A percentile compares a stretch with the other conserved stretches of the same genome.
These are phyloP conservation scores for Naganishia kalamii DNA, from an alignment of 768 basidiomycete species.

Conservation along the genomic window DNA sequence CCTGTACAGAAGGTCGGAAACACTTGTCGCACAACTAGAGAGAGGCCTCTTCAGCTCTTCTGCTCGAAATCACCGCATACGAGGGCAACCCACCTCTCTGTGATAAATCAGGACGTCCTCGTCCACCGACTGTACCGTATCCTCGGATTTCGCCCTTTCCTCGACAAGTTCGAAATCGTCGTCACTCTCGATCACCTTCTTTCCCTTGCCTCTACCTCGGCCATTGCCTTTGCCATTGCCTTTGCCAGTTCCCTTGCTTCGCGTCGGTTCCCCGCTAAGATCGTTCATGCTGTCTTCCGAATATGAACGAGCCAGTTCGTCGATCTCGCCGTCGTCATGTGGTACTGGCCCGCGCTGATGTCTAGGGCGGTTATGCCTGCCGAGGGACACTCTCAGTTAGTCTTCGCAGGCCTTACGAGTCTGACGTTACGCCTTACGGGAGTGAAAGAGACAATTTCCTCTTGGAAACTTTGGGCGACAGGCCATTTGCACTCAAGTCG, in stretches of 20 bases:
- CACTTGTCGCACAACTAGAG: conserved; percentile 22
- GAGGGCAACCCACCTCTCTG: neutral
- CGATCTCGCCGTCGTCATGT: neutral
- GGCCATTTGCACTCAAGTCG: too few species aligned
- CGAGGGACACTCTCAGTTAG: neutral
- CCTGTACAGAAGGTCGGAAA: conserved; percentile 1
- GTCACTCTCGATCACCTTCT: neutral
- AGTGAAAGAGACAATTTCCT: neutral
- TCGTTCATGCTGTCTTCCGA: conserved; percentile 2
- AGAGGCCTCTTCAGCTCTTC: too few species aligned
- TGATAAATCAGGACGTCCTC: conserved; percentile 12
- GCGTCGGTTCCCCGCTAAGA: neutral
- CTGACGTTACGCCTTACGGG: neutral
- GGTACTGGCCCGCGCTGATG: neutral
- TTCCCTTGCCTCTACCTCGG: neutral
- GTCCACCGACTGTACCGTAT: neutral
- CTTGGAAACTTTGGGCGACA: neutral
- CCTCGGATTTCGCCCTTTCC: neutral
- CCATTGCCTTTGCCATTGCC: neutral
- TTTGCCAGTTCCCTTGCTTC: neutral
- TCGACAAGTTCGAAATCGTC: neutral
- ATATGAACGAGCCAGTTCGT: conserved; percentile 12
- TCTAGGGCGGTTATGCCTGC: neutral
- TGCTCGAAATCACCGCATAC: neutral
- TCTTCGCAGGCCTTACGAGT: neutral